A percentile compares a stretch with the other conserved stretches of the same genome.
Evolutionary conservation across 2,329 filamentous ascomycete genomes (phyloP).

Genomic region (Epichloe sp.): DNA sequence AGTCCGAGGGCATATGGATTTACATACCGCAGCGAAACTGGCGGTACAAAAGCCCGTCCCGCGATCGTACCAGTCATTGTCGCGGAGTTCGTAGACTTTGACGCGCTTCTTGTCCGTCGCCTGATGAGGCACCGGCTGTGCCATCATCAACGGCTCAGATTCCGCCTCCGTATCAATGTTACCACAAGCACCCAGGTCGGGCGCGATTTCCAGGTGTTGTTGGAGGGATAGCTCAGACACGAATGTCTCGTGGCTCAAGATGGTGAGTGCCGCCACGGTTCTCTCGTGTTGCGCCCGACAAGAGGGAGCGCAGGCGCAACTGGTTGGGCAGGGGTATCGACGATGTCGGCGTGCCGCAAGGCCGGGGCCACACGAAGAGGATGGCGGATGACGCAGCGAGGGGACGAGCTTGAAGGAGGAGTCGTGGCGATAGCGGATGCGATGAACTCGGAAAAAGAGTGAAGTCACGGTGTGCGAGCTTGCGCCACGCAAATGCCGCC

Average conservation of each 20-base stretch:
- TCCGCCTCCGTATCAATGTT: constrained; percentile 38
- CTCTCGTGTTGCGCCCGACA: constrained; percentile 17
- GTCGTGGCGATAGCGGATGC: neutral
- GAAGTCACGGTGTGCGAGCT: constrained; percentile 11
- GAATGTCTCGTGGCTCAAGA: constrained; percentile 37
- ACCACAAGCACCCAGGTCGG: constrained; percentile 37
- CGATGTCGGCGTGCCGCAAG: constrained; percentile 1
- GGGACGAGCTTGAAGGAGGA: neutral
- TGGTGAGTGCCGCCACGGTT: constrained; percentile 44
- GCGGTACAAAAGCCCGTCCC: constrained; percentile 93
- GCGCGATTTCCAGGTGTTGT: constrained; percentile 44
- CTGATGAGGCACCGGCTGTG: constrained; percentile 57
- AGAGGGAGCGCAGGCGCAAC: constrained; percentile 7
- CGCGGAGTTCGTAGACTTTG: constrained; percentile 96
- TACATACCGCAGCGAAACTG: constrained; percentile 55
- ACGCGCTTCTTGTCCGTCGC: constrained; percentile 62
- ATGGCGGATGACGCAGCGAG: neutral
- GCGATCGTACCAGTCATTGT: constrained; percentile 98
- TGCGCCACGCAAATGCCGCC: constrained; percentile 19
- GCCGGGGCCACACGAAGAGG: neutral
- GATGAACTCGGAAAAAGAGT: constrained; percentile 4
- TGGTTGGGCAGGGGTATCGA: neutral
- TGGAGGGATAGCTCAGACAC: constrained; percentile 42
- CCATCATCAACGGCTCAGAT: constrained; percentile 54
- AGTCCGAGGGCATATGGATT: constrained; percentile 3